These are phyloP conservation scores for Aspergillus floridensis DNA, from an alignment of 2,329 filamentous ascomycete species.

Conservation along the genomic window DNA sequence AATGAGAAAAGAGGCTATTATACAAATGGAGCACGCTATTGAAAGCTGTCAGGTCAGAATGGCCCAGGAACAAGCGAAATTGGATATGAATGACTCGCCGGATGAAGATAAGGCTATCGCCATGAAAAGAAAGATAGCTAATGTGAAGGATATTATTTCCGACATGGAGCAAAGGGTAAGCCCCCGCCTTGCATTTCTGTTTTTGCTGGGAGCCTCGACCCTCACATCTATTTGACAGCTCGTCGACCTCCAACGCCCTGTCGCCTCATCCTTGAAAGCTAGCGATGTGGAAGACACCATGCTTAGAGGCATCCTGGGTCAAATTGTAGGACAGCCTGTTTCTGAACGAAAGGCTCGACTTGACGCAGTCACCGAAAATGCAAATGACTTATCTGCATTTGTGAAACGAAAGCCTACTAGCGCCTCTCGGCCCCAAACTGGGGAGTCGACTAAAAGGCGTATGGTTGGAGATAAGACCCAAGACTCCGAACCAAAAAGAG, in stretches of 20 bases:
- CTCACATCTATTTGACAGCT: conserved; percentile 38
- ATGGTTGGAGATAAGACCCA: conserved; percentile 22
- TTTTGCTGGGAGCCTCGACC: conserved; percentile 4
- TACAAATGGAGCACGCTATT: conserved; percentile 61
- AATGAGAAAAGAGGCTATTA: conserved; percentile 57
- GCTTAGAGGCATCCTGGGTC: conserved; percentile 57
- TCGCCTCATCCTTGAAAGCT: conserved; percentile 46
- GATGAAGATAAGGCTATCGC: conserved; percentile 43
- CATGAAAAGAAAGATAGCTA: conserved; percentile 50
- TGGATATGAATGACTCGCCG: conserved; percentile 38
- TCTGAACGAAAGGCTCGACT: conserved; percentile 53
- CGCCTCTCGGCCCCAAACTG: conserved; percentile 13
- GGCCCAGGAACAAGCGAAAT: conserved; percentile 50
- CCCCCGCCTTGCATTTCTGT: not conserved
- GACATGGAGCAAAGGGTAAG: conserved; percentile 61
- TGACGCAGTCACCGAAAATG: conserved; percentile 54
- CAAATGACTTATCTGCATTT: conserved; percentile 59
- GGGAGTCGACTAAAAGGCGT: conserved; percentile 27
- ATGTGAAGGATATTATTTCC: conserved; percentile 60
- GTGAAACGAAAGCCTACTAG: conserved; percentile 53
- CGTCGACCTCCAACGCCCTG: conserved; percentile 56
- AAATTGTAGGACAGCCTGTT: conserved; percentile 55
- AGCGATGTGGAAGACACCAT: conserved; percentile 40
- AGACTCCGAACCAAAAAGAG: conserved; percentile 26
- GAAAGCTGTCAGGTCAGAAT: conserved; percentile 56